Evolutionary conservation across 1,284 basidiomycete genomes (phyloP), one percentile per base, ranked within the genome.

Genomic region (Coniferiporia sulphurascens): DNA sequence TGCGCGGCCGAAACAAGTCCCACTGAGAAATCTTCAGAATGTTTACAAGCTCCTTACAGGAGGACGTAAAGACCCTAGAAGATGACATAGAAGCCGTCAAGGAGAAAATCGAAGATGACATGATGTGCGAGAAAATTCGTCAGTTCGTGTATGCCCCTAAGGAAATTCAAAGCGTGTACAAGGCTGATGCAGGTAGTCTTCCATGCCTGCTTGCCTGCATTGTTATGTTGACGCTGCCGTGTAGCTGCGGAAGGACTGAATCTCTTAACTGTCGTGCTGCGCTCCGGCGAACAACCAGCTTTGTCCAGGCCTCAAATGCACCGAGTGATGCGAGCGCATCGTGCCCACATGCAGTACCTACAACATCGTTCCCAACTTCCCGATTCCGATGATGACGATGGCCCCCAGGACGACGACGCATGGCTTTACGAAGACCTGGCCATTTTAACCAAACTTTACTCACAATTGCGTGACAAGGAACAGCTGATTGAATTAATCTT

Each of bases 401-500:
- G 93, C 0, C 94, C 95, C 0, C 82, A 86, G 60, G 86, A 95
- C 69, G 94, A 97, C 56, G 93, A 96, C 69, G 95, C 90, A 12
- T 98, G 95, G 95, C 72, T 98, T 35, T 92, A 91, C 65, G 95
- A 98, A 71, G 95, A 98, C 72, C 73, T 97, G 49, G 85, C 83
- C 63, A 78, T 96, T 32, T 79, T 96, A 44, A 79, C 89, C 35
- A 84, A 88, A 69, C 73, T 97, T 19, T 89, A 93, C 69, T 82
- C 86, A 44, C 80, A 87, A 52, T 78, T 98, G 54, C 80, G 89
- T 63, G 97, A 98, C 71, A 87, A 94, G 67, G 93, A 99, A 70
- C 91, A 96, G 72, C 70, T 99, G 65, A 90, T 99, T 65, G 91
- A 89, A 54, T 78, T 99, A 51, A 91, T 99, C 55, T 98, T 98